Base-by-base conservation (phyloP, 2,329 filamentous ascomycete species). In the Gremmenia infestans region DNA sequence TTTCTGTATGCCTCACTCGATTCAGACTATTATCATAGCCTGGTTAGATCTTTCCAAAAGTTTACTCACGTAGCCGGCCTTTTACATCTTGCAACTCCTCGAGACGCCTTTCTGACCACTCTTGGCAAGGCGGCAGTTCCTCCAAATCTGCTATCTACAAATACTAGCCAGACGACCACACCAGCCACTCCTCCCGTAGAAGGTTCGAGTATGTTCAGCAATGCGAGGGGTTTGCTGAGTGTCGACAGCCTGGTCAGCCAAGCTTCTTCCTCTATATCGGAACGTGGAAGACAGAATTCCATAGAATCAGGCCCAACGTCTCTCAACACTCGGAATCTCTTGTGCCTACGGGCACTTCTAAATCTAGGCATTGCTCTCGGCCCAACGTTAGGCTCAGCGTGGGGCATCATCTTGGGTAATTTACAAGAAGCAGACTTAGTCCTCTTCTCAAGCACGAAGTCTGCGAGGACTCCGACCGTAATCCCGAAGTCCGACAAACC, bases 331-430 rank as follows among this genome's bases (percentile, higher is more conserved):
- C 82, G 94, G 7, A 97, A 99, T 67, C 76, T 99, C 4, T 77
- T 97, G 1, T 99, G 94, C 65, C 76, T 99, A 45, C 80, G 95
- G 66, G 94, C 94, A 32, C 78, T 99, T 15, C 75, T 99, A n/a
- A 99, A 99, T 64, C 75, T 99, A 3, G 94, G 94, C 2, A 99
- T 97, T 66, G 94, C 94, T 2, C 75, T 99, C 1, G 94, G 94
- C 0, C 91, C 94, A 3, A 96, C 91, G 0, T 78, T 99, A 0
- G 86, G 88, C 37, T 78, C 81, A 14, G 89, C 93, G 0, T 99
- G 95, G 89, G 86, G 85, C 1, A 97, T 99, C 56, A 79, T 99
- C 15, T 80, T 99, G 1, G 92, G 96, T 67, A 96, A 92, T 0
- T 75, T 99, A 7, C 91, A 97, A 67, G 90, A 97, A 70, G 92